Percentiles rank a stretch among this genome's conserved stretches.
Evolutionary conservation across 495 filamentous ascomycete genomes (phyloP).

Genomic region (Neurospora intermedia): DNA sequence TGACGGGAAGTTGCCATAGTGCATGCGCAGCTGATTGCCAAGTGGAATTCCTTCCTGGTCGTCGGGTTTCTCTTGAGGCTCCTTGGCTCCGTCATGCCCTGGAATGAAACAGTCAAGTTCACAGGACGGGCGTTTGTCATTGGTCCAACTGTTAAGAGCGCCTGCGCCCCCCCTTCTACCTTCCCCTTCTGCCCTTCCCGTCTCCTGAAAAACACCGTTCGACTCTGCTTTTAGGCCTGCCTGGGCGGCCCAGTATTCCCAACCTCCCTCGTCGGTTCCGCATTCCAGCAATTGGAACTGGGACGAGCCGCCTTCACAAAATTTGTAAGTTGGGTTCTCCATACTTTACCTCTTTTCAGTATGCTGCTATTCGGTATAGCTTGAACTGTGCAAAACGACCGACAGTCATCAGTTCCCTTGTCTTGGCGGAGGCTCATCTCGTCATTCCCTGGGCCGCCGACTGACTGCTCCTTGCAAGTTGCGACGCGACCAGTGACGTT

Average conservation of each 20-base stretch:
- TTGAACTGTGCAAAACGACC: not conserved
- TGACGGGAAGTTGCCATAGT: no score
- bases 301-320: slow-evolving; percentile 12
- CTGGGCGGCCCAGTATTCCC: slow-evolving; percentile 14
- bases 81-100: not conserved
- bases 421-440: not conserved
- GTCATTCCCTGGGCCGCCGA: not conserved
- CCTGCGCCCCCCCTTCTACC: slow-evolving; percentile 2
- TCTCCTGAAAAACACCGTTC: slow-evolving; percentile 13
- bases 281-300: slow-evolving; percentile 6
- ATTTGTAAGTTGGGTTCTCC: slow-evolving; percentile 13
- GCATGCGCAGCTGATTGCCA: not conserved
- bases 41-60: not conserved
- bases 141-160: not conserved
- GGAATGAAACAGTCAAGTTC: not conserved
- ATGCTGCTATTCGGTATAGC: not conserved
- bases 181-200: slow-evolving; percentile 8
- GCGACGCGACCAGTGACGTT: not conserved
- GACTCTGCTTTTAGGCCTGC: slow-evolving; percentile 1
- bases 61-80: not conserved
- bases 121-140: slow-evolving; percentile 1
- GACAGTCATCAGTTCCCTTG: not conserved
- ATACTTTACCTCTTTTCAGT: not conserved
- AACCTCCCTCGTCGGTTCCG: not conserved
- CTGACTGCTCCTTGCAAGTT: not conserved